Percentiles rank a stretch among this genome's conserved stretches.
These are phyloP conservation scores for Pseudocercospora cruenta DNA, from an alignment of 2,329 filamentous ascomycete genomes.

Conservation along the genomic window DNA sequence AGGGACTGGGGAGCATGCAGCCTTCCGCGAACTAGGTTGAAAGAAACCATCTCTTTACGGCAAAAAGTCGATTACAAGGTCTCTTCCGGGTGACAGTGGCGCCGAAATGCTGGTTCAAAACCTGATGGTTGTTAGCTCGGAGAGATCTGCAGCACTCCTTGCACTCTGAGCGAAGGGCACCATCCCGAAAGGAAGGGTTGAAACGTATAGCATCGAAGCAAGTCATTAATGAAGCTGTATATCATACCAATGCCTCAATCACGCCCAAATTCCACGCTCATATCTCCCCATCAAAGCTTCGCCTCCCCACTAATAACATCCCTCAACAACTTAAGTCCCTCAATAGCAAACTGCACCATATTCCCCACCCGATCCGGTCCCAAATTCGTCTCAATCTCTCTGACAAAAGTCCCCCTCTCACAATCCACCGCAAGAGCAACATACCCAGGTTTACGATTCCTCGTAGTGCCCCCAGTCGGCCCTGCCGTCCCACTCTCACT, in stretches of 20 bases:
- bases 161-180: not conserved
- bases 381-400: slow-evolving; percentile 60
- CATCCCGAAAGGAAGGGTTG: not conserved
- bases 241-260: not conserved
- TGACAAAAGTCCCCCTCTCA: slow-evolving; percentile 55
- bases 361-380: slow-evolving; percentile 60
- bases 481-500: slow-evolving; percentile 67
- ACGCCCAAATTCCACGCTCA: not conserved
- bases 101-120: too few relatives aligned
- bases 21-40: too few relatives aligned
- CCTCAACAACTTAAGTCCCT: slow-evolving; percentile 59
- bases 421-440: slow-evolving; percentile 65
- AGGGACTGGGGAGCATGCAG: too few relatives aligned
- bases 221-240: not conserved
- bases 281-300: not conserved
- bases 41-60: too few relatives aligned
- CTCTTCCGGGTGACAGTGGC: too few relatives aligned
- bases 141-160: too few relatives aligned
- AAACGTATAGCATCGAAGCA: not conserved
- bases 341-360: slow-evolving; percentile 65
- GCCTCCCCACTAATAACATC: slow-evolving; percentile 57
- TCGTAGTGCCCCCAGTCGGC: slow-evolving; percentile 60
- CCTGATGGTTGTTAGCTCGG: too few relatives aligned
- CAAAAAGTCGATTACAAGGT: too few relatives aligned
- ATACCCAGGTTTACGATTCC: slow-evolving; percentile 65